phyloP scores from a whole-genome alignment of 2,329 filamentous ascomycete genomes.

The Penicillium sp. region DNA sequence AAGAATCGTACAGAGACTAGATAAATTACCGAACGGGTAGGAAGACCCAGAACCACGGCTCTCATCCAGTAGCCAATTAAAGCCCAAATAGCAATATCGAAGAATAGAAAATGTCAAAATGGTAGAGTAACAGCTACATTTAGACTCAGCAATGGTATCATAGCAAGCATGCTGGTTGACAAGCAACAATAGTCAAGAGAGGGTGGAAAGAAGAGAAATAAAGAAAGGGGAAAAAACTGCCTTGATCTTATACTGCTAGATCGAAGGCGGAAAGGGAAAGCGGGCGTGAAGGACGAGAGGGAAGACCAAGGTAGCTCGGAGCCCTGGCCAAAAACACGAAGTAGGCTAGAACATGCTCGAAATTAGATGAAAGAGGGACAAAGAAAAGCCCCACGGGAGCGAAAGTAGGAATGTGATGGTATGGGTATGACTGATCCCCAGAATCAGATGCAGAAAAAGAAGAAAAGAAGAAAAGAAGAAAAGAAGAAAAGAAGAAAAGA shows the following conservation, averaged over 20 bases:
- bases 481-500: background rate
- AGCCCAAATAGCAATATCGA: background rate
- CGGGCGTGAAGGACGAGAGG: background rate
- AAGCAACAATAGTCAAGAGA: slow-evolving; percentile 16
- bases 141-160: slow-evolving; percentile 35
- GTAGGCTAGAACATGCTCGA: slow-evolving; percentile 8
- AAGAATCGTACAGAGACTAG: background rate
- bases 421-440: slow-evolving; percentile 26
- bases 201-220: slow-evolving; percentile 6
- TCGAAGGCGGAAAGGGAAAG: background rate
- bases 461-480: background rate
- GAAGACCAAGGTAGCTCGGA: slow-evolving; percentile 22
- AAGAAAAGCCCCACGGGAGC: slow-evolving; percentile 7
- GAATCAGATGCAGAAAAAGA: slow-evolving; percentile 25
- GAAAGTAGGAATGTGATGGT: slow-evolving; percentile 12
- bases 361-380: slow-evolving; percentile 18
- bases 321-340: slow-evolving; percentile 15
- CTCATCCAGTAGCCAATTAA: slow-evolving; percentile 2
- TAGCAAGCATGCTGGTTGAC: slow-evolving; percentile 30
- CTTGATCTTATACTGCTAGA: background rate
- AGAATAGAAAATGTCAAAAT: slow-evolving; percentile 9
- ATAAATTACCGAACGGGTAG: background rate
- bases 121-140: slow-evolving; percentile 14
- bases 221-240: slow-evolving; percentile 6
- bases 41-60: slow-evolving; percentile 1